Evolutionary conservation across 352 stramenopile genomes (phyloP).

Genomic region (Pythium volutum): DNA sequence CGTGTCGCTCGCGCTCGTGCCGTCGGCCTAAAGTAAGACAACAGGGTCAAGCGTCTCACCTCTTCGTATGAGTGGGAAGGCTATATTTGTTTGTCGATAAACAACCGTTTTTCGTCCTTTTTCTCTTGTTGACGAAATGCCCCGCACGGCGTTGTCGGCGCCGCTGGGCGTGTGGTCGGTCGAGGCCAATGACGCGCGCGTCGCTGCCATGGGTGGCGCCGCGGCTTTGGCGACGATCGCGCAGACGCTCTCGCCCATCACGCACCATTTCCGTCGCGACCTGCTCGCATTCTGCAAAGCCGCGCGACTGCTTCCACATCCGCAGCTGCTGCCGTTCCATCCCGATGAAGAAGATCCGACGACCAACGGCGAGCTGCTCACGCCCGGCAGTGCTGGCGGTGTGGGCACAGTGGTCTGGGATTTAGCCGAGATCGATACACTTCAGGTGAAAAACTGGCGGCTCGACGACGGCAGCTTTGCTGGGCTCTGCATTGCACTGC

Average conservation of each 20-base stretch:
- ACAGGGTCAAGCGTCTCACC: too few species aligned
- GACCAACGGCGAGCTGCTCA: slow-evolving; percentile 28
- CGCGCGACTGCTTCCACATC: slow-evolving; percentile 51
- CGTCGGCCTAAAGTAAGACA: slow-evolving; percentile 5
- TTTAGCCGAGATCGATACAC: slow-evolving; percentile 51
- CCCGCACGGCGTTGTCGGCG: background rate
- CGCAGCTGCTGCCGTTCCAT: slow-evolving; percentile 58
- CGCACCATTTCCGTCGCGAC: slow-evolving; percentile 48
- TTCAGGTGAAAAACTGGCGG: slow-evolving; percentile 63
- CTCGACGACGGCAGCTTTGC: slow-evolving; percentile 56
- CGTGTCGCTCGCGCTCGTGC: slow-evolving; percentile 32
- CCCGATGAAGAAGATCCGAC: slow-evolving; percentile 54
- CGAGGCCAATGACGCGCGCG: slow-evolving; percentile 41
- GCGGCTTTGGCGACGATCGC: slow-evolving; percentile 22
- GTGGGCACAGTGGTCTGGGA: slow-evolving; percentile 36
- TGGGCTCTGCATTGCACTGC: slow-evolving; percentile 56
- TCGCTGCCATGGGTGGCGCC: slow-evolving; percentile 9
- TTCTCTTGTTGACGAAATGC: slow-evolving; percentile 3
- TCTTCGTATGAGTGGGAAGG: too few species aligned
- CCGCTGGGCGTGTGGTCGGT: slow-evolving; percentile 42
- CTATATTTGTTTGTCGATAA: too few species aligned
- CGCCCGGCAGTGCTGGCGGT: too few species aligned
- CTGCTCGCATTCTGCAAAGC: slow-evolving; percentile 60
- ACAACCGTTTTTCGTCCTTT: background rate
- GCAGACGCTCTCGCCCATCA: slow-evolving; percentile 20